These are phyloP conservation scores for Ganoderma lingzhi DNA, from an alignment of 1,284 basidiomycete genomes.

Conservation along the genomic window DNA sequence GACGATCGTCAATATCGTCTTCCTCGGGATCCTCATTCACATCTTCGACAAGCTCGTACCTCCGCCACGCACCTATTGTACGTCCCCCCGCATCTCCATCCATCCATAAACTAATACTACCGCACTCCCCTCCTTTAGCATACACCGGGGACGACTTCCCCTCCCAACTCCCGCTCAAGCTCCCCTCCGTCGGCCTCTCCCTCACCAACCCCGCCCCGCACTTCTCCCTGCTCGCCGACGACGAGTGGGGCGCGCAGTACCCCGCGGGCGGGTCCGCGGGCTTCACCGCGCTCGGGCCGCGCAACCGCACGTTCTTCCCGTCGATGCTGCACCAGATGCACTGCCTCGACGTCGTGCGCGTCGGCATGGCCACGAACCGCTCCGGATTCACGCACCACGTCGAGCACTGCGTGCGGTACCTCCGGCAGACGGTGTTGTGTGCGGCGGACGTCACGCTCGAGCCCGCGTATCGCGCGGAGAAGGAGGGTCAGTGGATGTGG, in stretches of 20 bases:
- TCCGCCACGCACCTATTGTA: background rate
- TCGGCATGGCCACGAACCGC: slow-evolving; percentile 32
- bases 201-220: slow-evolving; percentile 24
- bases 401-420: slow-evolving; percentile 49
- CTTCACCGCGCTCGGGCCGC: slow-evolving; percentile 45
- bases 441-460: slow-evolving; percentile 50
- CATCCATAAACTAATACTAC: background rate
- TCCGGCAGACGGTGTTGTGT: slow-evolving; percentile 48
- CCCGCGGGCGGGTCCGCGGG: slow-evolving; percentile 41
- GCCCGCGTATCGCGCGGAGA: slow-evolving; percentile 37
- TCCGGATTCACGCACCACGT: slow-evolving; percentile 39
- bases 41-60: slow-evolving; percentile 6
- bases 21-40: background rate
- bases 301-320: slow-evolving; percentile 33
- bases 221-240: slow-evolving; percentile 39
- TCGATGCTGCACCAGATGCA: slow-evolving; percentile 38
- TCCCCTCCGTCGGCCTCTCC: slow-evolving; percentile 29
- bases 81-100: background rate
- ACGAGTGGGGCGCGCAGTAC: slow-evolving; percentile 47
- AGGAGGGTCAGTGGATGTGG: slow-evolving; percentile 27
- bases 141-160: slow-evolving; percentile 37
- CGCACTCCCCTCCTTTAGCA: slow-evolving; percentile 14
- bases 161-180: slow-evolving; percentile 31
- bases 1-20: slow-evolving; percentile 8
- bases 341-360: slow-evolving; percentile 37